Conservation (phyloP, 2,329 filamentous ascomycete genomes). For the Fusarium pseudoanthophilum region DNA sequence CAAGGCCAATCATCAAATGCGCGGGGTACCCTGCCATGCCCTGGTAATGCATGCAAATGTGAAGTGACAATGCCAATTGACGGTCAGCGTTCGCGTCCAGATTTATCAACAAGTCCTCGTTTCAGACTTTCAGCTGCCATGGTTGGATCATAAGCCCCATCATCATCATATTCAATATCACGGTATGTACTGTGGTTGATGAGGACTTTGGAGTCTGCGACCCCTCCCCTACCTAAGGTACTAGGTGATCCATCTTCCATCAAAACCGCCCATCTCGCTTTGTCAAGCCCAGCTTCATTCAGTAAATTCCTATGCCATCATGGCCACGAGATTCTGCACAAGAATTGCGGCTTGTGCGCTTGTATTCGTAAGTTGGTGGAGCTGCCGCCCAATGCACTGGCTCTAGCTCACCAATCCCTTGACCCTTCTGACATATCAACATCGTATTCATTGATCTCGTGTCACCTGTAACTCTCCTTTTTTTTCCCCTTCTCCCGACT, state of each 20-base stretch:
- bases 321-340: conserved; percentile 8
- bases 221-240: not conserved
- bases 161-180: not conserved
- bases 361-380: conserved; percentile 24
- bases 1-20: conserved; percentile 23
- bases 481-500: conserved; percentile 2
- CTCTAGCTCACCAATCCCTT: not conserved
- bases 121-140: conserved; percentile 28
- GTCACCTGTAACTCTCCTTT: conserved; percentile 32
- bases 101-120: not conserved
- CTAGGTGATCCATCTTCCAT: not conserved
- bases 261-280: not conserved
- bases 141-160: conserved; percentile 1
- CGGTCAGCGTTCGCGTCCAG: not conserved
- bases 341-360: not conserved
- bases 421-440: conserved; percentile 19
- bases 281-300: conserved; percentile 2
- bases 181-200: not conserved
- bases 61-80: not conserved
- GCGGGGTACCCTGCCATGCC: conserved; percentile 21
- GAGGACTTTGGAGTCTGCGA: not conserved
- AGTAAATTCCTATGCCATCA: not conserved
- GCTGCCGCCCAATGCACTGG: not conserved
- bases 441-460: conserved; percentile 44
- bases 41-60: not conserved